Evolutionary conservation across 345 rosid species (phyloP), one percentile per base, ranked within the genome.

Genomic region (Balakata baccata): DNA sequence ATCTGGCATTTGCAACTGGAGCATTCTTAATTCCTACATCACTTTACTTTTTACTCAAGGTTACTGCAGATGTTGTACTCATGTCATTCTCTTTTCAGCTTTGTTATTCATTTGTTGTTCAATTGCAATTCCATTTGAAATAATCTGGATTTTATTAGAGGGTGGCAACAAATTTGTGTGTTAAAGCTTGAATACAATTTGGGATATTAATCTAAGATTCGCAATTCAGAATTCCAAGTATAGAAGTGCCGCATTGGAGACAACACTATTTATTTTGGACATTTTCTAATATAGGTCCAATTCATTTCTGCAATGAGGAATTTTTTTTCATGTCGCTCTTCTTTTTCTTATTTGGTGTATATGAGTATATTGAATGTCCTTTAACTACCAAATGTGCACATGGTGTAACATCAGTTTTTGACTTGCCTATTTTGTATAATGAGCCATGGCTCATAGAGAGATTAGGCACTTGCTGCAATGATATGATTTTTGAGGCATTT

Each of bases 11-110:
- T 73, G 94, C 92, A 29, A 77, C 90, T 16, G 95, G 98, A 82
- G 98, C 97, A 23, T 88, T 96, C 64, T 34, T 90, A 64, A 61
- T 96, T 77, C 99, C 98, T 56, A 83, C 96, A 74, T 93, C 99
- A 51, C 61, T 87, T 57, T 96, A 87, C 93, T 89, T 96, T 77
- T 75, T 88, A 78, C 85, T 93, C n/a, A 90, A 96, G 98, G 99
- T 92, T 77, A 74, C 70, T 67, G 54, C 49, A 59, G 47, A 71
- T 39, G 10, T 53, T 45, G 39, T 62, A 57, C 71, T 74, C 49
- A 39, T 11, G 10, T 56, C 58, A 6, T 57, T 58, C 57, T 52
- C 45, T 67, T 47, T 58, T 61, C 50, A 70, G 49, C 66, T 72
- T 45, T 47, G 64, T 46, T 50, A 46, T 72, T 12, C 58, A 22